Base-by-base conservation (phyloP, 805 yeast species). In the Candida ovalis region DNA sequence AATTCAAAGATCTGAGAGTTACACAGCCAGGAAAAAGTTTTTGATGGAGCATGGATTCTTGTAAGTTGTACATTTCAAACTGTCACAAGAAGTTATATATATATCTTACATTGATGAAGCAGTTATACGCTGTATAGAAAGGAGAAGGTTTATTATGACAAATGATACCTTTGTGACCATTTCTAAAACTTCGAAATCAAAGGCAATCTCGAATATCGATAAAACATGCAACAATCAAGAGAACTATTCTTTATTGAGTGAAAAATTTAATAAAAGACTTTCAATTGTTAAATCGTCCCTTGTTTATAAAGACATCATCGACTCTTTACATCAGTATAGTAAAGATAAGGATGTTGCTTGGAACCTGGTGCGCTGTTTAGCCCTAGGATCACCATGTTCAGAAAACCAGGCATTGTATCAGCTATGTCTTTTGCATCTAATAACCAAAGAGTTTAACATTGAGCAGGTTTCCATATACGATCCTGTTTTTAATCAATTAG, bases 371-470 rank as follows among this genome's bases (percentile, higher is more conserved):
- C 49, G 67, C 27, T 67, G 71, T 46, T 44, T 67, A 4, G 71
- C 68, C 1, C 44, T 67, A 10, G 71, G 71, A 0, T 55, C 63
- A 2, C 54, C 63, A 2, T 23, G 49, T 3, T 38, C 32, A 6
- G 64, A 63, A 9, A 23, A 45, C 1, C 56, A 54, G 19, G 62
- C 70, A 9, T 28, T 64, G 24, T 56, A 51, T 44, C 72, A 68
- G 38, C 53, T 65, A 22, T 58, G 62, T 30, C 48, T 63, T 10
- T 41, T 68, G 8, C 25, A 45, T 2, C 35, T 58, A 22, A 2
- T 68, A 6, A 43, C 36, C 3, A 46, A 44, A 1, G 25, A 52
- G n/a, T 51, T 53, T 37, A 19, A 42, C 0, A 51, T 55, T 17
- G 28, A 43, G 1, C 15, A 37, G 5, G 57, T 66, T 0, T 54